phyloP scores from a whole-genome alignment of 495 filamentous ascomycete species.

The Entonaema liquescens region DNA sequence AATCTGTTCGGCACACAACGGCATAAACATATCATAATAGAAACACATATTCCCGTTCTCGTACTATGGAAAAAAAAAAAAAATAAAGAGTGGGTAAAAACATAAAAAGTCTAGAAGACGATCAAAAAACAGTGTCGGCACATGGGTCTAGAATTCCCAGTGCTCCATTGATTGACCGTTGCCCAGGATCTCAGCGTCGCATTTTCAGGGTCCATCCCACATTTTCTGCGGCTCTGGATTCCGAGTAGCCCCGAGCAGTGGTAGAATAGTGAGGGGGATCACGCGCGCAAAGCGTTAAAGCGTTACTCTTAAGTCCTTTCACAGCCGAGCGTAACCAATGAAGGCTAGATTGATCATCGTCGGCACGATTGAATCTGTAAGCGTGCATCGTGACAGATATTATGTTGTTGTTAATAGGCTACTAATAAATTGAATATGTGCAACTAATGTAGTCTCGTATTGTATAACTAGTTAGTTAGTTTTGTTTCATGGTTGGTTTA shows the following conservation, averaged over 20 bases:
- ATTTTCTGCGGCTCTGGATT: slow-evolving; percentile 39
- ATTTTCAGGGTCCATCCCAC: slow-evolving; percentile 44
- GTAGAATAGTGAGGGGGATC: slow-evolving; percentile 26
- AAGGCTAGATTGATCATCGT: neutral
- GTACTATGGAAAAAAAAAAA: no score
- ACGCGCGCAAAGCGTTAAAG: slow-evolving; percentile 18
- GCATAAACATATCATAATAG: neutral
- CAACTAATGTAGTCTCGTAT: neutral
- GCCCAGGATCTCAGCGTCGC: slow-evolving; percentile 25
- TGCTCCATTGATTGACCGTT: slow-evolving; percentile 19
- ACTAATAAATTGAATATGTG: neutral
- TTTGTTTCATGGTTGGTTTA: neutral
- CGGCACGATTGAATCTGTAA: neutral
- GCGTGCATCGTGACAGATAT: neutral
- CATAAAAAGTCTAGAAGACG: slow-evolving; percentile 24
- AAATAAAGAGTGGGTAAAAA: slow-evolving; percentile 8
- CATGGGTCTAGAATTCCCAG: slow-evolving; percentile 38
- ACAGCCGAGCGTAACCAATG: slow-evolving; percentile 11
- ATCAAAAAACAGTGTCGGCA: slow-evolving; percentile 11
- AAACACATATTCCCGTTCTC: no score
- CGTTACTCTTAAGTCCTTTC: slow-evolving; percentile 8
- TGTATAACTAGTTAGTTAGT: neutral
- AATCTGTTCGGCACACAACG: neutral
- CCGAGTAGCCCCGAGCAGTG: slow-evolving; percentile 33
- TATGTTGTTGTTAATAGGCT: neutral